phyloP scores from a whole-genome alignment of 2,329 filamentous ascomycete genomes.

The Colletotrichum orchidophilum region DNA sequence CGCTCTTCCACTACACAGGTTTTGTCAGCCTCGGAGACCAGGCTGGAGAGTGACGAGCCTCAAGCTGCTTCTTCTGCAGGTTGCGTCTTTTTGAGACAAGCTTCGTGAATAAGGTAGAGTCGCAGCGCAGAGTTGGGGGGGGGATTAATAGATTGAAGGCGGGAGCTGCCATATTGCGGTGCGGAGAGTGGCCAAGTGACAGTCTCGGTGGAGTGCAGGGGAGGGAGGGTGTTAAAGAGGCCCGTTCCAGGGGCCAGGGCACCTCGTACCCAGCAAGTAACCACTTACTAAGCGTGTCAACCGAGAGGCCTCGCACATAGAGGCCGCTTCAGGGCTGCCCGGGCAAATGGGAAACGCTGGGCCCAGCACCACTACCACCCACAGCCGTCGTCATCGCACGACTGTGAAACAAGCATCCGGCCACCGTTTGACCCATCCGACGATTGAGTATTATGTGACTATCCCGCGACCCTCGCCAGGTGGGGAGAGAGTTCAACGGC shows the following conservation, averaged over 20 bases:
- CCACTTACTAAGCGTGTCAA: not conserved
- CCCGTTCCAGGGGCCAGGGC: not conserved
- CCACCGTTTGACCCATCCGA: constrained; percentile 29
- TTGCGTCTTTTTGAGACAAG: not conserved
- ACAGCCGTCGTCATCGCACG: constrained; percentile 22
- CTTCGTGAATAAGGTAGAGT: constrained; percentile 5
- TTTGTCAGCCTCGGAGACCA: not conserved
- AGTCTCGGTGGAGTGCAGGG: not conserved
- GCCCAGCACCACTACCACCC: constrained; percentile 15
- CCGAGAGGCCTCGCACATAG: constrained; percentile 1
- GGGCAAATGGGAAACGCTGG: constrained; percentile 10
- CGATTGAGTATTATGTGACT: not conserved
- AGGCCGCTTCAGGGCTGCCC: constrained; percentile 5
- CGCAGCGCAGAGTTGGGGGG: not conserved
- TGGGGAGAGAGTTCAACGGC: not conserved
- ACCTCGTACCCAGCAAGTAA: not conserved
- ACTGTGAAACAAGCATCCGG: constrained; percentile 29
- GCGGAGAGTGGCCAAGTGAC: not conserved
- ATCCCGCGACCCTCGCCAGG: not conserved
- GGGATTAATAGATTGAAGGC: constrained; percentile 9
- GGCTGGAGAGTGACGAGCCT: not conserved
- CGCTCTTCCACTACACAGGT: constrained; percentile 1
- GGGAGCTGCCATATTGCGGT: constrained; percentile 22
- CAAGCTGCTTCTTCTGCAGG: not conserved
- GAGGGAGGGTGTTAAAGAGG: not conserved